Base-by-base conservation (phyloP, 2,329 filamentous ascomycete species). In the Cordyceps javanica region DNA sequence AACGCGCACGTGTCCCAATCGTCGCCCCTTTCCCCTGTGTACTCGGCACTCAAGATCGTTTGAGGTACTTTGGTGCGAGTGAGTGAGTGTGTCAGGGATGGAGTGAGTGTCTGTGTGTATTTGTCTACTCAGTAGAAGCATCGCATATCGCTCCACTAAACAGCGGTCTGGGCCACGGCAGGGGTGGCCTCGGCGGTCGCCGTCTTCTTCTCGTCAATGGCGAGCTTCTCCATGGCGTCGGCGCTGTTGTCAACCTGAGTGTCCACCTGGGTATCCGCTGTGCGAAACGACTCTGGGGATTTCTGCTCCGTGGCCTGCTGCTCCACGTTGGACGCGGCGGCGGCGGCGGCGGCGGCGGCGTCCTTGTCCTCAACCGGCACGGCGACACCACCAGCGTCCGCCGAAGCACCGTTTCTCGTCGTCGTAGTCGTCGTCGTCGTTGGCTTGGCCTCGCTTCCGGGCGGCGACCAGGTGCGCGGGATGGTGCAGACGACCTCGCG, bases 401-500 rank as follows among this genome's bases (percentile, higher is more conserved):
- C n/a, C n/a, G n/a, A n/a, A n/a, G n/a, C n/a, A n/a, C n/a, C n/a
- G n/a, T n/a, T n/a, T n/a, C n/a, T n/a, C n/a, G n/a, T n/a, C n/a
- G n/a, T n/a, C n/a, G n/a, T n/a, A n/a, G n/a, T n/a, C n/a, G n/a
- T n/a, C n/a, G n/a, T 60, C 23, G 60, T 53, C 6, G 59, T 50
- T 13, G 60, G 55, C n/a, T 52, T 58, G 28, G 55, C 54, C 30
- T 59, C 60, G 13, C 42, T 42, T 16, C 55, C 41, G n/a, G 66
- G 65, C 1, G 67, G 63, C 38, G 67, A 63, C 67, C 70, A 78
- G 5, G 69, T 71, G 67, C 73, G 77, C 23, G 77, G 75, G 10
- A 85, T 68, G 7, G 76, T 80, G 66, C 80, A 82, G 34, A 85
- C 72, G 44, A 71, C 69, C 65, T 80, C 78, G 14, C 68, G 65